These are phyloP conservation scores for Plantago lanceolata DNA, from an alignment of 305 asterid species.

Conservation along the genomic window DNA sequence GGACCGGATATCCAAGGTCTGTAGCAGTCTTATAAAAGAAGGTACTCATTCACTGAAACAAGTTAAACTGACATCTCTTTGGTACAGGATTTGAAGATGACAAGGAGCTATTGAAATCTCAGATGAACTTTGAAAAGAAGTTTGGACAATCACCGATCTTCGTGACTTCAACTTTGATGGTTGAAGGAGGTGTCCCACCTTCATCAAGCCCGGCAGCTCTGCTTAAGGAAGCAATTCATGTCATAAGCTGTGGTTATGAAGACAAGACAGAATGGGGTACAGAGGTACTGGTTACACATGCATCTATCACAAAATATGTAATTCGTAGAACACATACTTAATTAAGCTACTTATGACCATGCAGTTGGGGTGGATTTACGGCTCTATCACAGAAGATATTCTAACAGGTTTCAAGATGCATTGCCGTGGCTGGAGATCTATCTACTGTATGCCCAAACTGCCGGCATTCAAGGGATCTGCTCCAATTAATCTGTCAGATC, in stretches of 20 bases:
- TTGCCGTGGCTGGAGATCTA: slow-evolving; percentile 94
- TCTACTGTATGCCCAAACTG: slow-evolving; percentile 83
- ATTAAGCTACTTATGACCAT: slow-evolving; percentile 23
- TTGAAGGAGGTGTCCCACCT: slow-evolving; percentile 97
- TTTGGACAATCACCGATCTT: slow-evolving; percentile 90
- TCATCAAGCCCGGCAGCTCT: slow-evolving; percentile 93
- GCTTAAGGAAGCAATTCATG: slow-evolving; percentile 93
- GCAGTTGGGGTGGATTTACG: slow-evolving; percentile 97
- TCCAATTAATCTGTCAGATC: slow-evolving; percentile 90
- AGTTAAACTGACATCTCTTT: slow-evolving; percentile 14
- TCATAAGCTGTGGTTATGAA: slow-evolving; percentile 93
- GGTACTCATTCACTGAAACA: slow-evolving; percentile 12
- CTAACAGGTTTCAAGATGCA: slow-evolving; percentile 97
- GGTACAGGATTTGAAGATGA: slow-evolving; percentile 70
- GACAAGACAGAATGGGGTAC: slow-evolving; percentile 95
- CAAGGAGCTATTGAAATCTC: slow-evolving; percentile 71
- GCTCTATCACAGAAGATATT: slow-evolving; percentile 93
- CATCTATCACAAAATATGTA: slow-evolving; percentile 1
- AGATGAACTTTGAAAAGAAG: slow-evolving; percentile 94
- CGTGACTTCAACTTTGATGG: slow-evolving; percentile 87
- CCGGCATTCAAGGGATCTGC: slow-evolving; percentile 95
- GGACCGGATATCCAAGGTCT: slow-evolving; percentile 55
- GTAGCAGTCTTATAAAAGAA: slow-evolving; percentile 10
- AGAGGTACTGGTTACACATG: slow-evolving; percentile 44
- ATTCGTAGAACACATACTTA: slow-evolving; percentile 8